These are phyloP conservation scores for Heterobasidion parviporum DNA, from an alignment of 1,284 basidiomycete genomes.

Conservation along the genomic window DNA sequence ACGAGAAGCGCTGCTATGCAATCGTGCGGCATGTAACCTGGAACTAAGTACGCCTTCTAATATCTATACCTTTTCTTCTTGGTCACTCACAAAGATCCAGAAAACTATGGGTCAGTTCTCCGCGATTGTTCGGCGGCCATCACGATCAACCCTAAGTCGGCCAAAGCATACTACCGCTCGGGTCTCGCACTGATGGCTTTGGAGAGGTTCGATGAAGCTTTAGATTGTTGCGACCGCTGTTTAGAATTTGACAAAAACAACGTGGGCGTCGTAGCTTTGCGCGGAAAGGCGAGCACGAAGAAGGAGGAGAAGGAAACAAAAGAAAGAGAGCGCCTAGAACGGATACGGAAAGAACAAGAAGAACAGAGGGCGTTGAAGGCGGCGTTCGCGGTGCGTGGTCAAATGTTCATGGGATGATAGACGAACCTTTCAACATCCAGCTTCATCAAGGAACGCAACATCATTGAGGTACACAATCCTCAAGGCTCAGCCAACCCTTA, in stretches of 20 bases:
- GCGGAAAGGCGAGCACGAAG: conserved; percentile 35
- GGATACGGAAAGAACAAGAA: conserved; percentile 37
- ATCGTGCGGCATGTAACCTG: conserved; percentile 90
- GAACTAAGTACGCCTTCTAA: conserved; percentile 53
- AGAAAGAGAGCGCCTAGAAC: conserved; percentile 40
- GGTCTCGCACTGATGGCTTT: conserved; percentile 68
- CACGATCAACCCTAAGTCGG: conserved; percentile 48
- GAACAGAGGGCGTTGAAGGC: conserved; percentile 37
- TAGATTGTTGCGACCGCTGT: conserved; percentile 72
- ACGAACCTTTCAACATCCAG: conserved; percentile 8
- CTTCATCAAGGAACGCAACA: conserved; percentile 49
- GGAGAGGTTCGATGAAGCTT: conserved; percentile 67
- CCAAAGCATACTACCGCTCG: conserved; percentile 84
- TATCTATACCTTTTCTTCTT: conserved; percentile 1
- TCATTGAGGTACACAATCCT: conserved; percentile 50
- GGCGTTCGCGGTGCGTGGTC: conserved; percentile 51
- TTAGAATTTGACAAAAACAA: conserved; percentile 53
- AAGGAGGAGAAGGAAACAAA: conserved; percentile 44
- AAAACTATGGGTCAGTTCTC: conserved; percentile 82
- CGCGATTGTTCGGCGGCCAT: conserved; percentile 78
- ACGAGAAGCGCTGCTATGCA: conserved; percentile 71
- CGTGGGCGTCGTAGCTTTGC: conserved; percentile 35
- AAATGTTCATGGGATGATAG: neutral
- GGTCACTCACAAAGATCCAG: conserved; percentile 19
- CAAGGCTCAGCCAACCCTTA: conserved; percentile 50